A percentile compares a stretch with the other conserved stretches of the same genome.
phyloP scores from a whole-genome alignment of 345 rosid genomes.

The Hypericum perforatum region DNA sequence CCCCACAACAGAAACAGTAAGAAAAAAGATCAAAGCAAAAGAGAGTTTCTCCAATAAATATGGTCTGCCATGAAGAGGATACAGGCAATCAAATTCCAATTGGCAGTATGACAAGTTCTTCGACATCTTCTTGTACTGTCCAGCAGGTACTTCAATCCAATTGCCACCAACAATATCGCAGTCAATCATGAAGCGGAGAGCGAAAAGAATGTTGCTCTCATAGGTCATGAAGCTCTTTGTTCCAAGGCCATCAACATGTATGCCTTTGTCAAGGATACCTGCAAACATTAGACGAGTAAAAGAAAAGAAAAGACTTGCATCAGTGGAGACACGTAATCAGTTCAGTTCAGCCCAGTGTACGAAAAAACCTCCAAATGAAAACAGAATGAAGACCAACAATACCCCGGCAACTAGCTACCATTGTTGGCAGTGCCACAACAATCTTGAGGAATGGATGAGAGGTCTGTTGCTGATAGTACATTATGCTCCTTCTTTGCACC shows the following conservation, averaged over 20 bases:
- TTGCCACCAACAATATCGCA: slow-evolving; percentile 86
- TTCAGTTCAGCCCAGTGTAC: neutral
- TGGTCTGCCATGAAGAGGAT: slow-evolving; percentile 33
- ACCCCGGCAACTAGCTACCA: slow-evolving; percentile 93
- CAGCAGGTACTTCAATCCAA: slow-evolving; percentile 91
- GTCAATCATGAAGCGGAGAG: slow-evolving; percentile 95
- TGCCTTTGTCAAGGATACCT: slow-evolving; percentile 95
- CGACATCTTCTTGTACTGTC: slow-evolving; percentile 58
- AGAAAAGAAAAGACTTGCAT: neutral
- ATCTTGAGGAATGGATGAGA: slow-evolving; percentile 82
- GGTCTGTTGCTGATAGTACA: slow-evolving; percentile 82
- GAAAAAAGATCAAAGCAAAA: slow-evolving; percentile 4
- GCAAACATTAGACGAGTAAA: slow-evolving; percentile 12
- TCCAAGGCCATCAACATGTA: slow-evolving; percentile 89
- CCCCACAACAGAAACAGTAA: slow-evolving; percentile 1
- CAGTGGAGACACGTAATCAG: neutral
- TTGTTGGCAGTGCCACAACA: slow-evolving; percentile 81
- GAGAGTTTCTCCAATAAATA: slow-evolving; percentile 8
- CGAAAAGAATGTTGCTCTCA: slow-evolving; percentile 90
- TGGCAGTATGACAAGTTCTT: slow-evolving; percentile 71
- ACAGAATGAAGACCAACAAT: slow-evolving; percentile 9
- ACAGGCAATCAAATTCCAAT: slow-evolving; percentile 90
- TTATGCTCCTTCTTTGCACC: slow-evolving; percentile 75
- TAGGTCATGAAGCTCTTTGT: slow-evolving; percentile 82
- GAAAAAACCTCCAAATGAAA: neutral